phyloP scores from a whole-genome alignment of 441 rosid species.

The Francoa sonchifolia region DNA sequence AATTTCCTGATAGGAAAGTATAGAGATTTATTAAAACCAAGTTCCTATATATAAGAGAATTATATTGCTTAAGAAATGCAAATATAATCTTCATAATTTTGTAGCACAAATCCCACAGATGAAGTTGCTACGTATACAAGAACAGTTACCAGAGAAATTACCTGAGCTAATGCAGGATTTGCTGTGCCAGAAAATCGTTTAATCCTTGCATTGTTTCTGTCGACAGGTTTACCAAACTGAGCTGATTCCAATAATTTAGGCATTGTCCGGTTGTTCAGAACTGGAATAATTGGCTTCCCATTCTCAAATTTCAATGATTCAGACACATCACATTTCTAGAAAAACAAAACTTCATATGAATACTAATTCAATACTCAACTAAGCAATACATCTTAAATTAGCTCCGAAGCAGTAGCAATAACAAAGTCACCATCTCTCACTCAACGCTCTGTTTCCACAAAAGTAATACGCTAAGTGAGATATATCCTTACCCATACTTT shows the following conservation, averaged over 20 bases:
- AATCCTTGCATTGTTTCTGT: conserved; percentile 28
- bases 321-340: conserved; percentile 48
- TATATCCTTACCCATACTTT: too few species aligned
- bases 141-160: conserved; percentile 5
- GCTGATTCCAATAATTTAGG: conserved; percentile 53
- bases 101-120: not conserved
- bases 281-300: conserved; percentile 41
- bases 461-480: too few species aligned
- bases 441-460: too few species aligned
- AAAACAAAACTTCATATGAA: conserved; percentile 9
- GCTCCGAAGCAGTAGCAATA: too few species aligned
- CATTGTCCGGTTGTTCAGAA: conserved; percentile 31
- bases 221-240: conserved; percentile 28
- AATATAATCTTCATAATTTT: not conserved
- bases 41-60: not conserved
- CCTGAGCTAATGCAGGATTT: conserved; percentile 51
- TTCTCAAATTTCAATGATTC: conserved; percentile 35
- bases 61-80: not conserved
- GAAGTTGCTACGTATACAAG: not conserved
- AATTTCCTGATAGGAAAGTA: conserved; percentile 31
- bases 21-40: not conserved
- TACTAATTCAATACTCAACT: too few species aligned
- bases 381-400: too few species aligned
- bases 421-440: too few species aligned
- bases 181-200: conserved; percentile 67